Percentiles rank a stretch among this genome's conserved stretches.
phyloP scores from a whole-genome alignment of 1,284 basidiomycete genomes.

The Cryptococcus sp. region DNA sequence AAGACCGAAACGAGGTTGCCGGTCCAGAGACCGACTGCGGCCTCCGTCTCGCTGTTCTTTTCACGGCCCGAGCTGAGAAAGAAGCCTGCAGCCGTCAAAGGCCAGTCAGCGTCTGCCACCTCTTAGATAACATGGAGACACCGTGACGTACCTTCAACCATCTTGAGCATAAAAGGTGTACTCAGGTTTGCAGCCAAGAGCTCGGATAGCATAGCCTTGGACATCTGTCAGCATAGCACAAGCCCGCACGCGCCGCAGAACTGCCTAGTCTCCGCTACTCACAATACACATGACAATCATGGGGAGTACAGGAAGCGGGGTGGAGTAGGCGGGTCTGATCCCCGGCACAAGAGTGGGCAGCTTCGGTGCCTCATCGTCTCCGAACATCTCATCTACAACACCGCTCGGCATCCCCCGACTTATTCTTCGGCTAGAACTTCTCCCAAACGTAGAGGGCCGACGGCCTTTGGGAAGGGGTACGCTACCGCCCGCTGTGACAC shows the following conservation, averaged over 20 bases:
- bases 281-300: conserved; percentile 91
- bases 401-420: conserved; percentile 13
- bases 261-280: conserved; percentile 43
- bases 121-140: background rate
- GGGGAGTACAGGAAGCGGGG: conserved; percentile 78
- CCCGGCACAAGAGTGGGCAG: conserved; percentile 48
- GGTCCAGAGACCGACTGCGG: conserved; percentile 48
- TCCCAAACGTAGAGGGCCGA: conserved; percentile 23
- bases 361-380: conserved; percentile 34
- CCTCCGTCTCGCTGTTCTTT: conserved; percentile 44
- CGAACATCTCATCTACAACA: conserved; percentile 14
- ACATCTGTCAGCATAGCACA: background rate
- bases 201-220: conserved; percentile 84
- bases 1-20: conserved; percentile 53
- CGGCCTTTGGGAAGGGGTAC: conserved; percentile 13
- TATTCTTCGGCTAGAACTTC: conserved; percentile 14
- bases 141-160: conserved; percentile 72
- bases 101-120: background rate
- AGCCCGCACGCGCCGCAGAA: conserved; percentile 1
- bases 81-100: conserved; percentile 25
- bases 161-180: conserved; percentile 82
- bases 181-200: conserved; percentile 87
- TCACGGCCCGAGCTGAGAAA: conserved; percentile 31
- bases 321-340: conserved; percentile 53
- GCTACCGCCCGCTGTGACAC: conserved; percentile 4